phyloP scores from a whole-genome alignment of 208 protist species.

The Leptomonas pyrrhocoris region DNA sequence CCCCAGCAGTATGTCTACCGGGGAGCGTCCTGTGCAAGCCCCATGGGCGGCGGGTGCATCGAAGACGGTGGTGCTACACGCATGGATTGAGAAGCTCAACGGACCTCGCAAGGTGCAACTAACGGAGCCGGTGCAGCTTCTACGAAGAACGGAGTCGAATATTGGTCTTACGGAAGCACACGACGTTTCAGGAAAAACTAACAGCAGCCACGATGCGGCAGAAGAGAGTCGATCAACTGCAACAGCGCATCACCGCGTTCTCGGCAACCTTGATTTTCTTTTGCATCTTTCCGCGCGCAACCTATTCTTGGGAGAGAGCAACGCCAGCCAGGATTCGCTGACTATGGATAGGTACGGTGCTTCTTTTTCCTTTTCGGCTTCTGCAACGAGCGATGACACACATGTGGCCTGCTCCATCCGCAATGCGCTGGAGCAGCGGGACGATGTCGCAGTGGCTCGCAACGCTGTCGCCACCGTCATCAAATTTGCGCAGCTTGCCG shows the following conservation, averaged over 20 bases:
- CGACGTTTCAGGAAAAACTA: neutral
- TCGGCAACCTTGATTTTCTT: conserved; percentile 29
- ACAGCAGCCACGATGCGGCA: neutral
- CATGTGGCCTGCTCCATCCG: conserved; percentile 12
- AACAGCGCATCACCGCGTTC: conserved; percentile 6
- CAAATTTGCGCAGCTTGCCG: conserved; percentile 24
- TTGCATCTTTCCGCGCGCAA: conserved; percentile 21
- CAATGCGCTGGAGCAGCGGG: conserved; percentile 31
- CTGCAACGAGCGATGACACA: neutral
- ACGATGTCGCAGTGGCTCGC: conserved; percentile 32
- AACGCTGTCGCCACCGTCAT: conserved; percentile 46
- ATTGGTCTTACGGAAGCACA: neutral
- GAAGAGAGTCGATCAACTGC: neutral
- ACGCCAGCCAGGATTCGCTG: conserved; percentile 3
- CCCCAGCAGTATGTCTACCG: neutral
- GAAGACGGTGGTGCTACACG: conserved; percentile 28
- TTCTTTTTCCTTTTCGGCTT: neutral
- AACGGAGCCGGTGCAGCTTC: conserved; percentile 12
- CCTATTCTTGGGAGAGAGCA: conserved; percentile 1
- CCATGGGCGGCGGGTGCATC: neutral
- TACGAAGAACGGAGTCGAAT: neutral
- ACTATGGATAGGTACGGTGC: neutral
- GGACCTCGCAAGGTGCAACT: conserved; percentile 29
- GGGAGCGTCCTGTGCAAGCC: conserved; percentile 4
- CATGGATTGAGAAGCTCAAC: conserved; percentile 46